Evolutionary conservation across 345 rosid genomes (phyloP), one percentile per base, ranked within the genome.

Genomic region (Eucalyptus lansdowneana): DNA sequence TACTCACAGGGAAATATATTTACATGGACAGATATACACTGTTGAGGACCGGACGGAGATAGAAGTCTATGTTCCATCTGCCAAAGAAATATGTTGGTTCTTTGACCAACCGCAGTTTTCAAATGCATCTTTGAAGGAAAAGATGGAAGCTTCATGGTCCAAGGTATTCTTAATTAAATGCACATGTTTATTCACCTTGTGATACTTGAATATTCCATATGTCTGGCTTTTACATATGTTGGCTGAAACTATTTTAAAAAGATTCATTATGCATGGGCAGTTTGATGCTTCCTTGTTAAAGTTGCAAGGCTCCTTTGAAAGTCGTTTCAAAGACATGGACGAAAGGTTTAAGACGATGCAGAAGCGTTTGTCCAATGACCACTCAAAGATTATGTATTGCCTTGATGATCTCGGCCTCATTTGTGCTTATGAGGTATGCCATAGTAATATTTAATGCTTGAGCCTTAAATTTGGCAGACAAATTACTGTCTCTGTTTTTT

Each of bases 381-480:
- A 91, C 85, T 90, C 94, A 25, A 96, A 96, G 92, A 94, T 96
- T 90, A 88, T 96, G 92, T 93, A 93, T 90, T 97, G 98, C 91
- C 96, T 97, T 88, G 96, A 96, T 89, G 94, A 95, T 91, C 97
- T 97, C 80, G 99, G 99, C 69, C 95, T 95, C 86, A 88, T 94
- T 65, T 97, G 99, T 91, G 95, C 99, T 62, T 92, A 93, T 88
- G 95, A 96, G 99, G 99, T 96, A 94, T 88, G 93, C 22, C 87
- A 72, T n/a, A 50, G 56, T 49, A 80, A n/a, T 8, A 76, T 40
- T 88, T 7, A 51, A 37, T 86, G 56, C 56, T n/a, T 21, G 44
- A 34, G 62, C 62, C 24, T 31, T 34, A 12, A 51, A 45, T 31
- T 86, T 31, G 88, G 45, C 27, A 3, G 88, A 86, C n/a, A 86